Evolutionary conservation across 73 alveolate genomes (phyloP).

Genomic region (Tetrahymena malaccensis): DNA sequence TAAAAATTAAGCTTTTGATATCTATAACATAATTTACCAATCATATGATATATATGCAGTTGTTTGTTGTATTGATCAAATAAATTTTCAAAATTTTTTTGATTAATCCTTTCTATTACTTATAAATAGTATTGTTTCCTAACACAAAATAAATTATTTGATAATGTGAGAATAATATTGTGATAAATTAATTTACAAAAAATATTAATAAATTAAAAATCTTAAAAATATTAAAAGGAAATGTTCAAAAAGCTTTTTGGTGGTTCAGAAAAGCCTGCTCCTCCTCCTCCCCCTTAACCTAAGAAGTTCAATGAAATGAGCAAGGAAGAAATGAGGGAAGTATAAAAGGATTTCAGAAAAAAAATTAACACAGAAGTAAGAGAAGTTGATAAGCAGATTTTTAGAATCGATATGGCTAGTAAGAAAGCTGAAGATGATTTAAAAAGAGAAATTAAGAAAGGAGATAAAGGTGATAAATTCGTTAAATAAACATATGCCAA

Average conservation of each 20-base stretch:
- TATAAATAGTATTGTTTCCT: not conserved
- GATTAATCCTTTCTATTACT: not conserved
- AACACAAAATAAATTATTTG: too few relatives aligned
- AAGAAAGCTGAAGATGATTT: conserved; percentile 29
- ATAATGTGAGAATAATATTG: not conserved
- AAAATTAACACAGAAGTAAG: conserved; percentile 9
- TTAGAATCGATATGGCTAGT: conserved; percentile 9
- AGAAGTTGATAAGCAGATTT: conserved; percentile 19
- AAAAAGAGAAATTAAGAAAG: conserved; percentile 34
- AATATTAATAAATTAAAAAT: not conserved
- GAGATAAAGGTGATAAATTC: conserved; percentile 27
- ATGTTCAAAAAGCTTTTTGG: conserved; percentile 4
- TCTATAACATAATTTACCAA: not conserved
- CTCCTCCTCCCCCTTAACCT: conserved; percentile 2
- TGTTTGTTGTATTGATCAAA: not conserved
- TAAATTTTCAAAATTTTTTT: too few relatives aligned
- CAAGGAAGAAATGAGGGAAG: conserved; percentile 25
- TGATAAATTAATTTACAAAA: not conserved
- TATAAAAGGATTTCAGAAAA: conserved; percentile 16
- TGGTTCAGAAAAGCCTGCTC: conserved; percentile 11
- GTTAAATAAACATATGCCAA: conserved; percentile 35
- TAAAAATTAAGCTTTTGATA: not conserved
- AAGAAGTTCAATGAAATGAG: conserved; percentile 13
- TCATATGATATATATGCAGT: not conserved
- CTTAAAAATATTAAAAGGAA: not conserved